These are phyloP conservation scores for Thuidium tamariscinum DNA, from an alignment of 225 moss, liverwort and hornwort species.

Conservation along the genomic window DNA sequence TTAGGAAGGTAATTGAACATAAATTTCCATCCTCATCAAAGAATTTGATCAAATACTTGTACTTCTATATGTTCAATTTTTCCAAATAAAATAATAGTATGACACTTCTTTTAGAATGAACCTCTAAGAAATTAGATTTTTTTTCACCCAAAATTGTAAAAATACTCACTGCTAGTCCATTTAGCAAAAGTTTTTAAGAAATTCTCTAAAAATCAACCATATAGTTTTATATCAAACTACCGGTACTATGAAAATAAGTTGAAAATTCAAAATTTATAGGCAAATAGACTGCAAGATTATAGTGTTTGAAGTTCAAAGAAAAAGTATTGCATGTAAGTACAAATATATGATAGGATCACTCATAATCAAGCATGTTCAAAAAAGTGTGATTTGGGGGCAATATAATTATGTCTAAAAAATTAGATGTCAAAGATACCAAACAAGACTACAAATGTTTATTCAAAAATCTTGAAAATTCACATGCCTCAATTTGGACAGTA, in stretches of 20 bases:
- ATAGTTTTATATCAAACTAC: neutral
- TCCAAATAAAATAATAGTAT: neutral
- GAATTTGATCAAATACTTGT: neutral
- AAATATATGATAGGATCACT: neutral
- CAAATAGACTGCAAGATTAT: neutral
- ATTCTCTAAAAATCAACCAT: neutral
- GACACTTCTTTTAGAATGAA: rapidly evolving
- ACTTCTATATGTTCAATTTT: neutral
- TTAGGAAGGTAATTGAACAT: too few species aligned
- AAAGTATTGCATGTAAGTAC: neutral
- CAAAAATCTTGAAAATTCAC: too few species aligned
- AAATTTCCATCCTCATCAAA: neutral
- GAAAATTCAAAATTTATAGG: neutral
- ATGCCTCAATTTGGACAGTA: too few species aligned
- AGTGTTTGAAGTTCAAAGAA: neutral
- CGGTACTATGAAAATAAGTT: too few species aligned
- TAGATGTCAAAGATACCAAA: neutral
- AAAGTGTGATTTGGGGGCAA: neutral
- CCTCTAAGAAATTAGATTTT: neutral
- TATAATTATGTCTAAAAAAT: neutral
- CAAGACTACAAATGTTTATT: too few species aligned
- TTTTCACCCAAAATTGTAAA: neutral
- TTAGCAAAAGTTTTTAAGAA: neutral
- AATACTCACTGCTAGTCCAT: neutral
- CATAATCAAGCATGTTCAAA: rapidly evolving